Conservation (phyloP, 75 land plant species). For the Adiantum capillusveneris region DNA sequence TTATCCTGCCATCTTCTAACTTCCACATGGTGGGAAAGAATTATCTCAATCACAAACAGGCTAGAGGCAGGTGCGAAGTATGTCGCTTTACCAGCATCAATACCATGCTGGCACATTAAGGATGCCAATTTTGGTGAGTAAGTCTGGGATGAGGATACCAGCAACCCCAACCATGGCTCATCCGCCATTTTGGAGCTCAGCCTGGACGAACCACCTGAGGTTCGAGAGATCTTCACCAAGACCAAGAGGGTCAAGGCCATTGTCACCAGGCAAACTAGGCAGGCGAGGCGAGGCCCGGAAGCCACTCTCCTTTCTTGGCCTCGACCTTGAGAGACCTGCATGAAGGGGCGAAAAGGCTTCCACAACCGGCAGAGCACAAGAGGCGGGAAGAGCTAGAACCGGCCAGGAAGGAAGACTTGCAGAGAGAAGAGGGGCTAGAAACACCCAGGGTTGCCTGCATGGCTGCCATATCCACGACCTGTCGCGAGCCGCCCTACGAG, state of each 20-base stretch:
- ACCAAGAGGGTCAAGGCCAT: slow-evolving; percentile 91
- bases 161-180: slow-evolving; percentile 96
- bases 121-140: slow-evolving; percentile 61
- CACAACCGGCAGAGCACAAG: not conserved
- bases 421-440: not conserved
- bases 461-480: slow-evolving; percentile 2
- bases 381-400: not conserved
- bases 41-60: slow-evolving; percentile 91
- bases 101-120: slow-evolving; percentile 78
- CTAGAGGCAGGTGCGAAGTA: slow-evolving; percentile 94
- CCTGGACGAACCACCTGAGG: slow-evolving; percentile 84
- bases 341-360: slow-evolving; percentile 1
- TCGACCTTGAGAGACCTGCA: slow-evolving; percentile 26
- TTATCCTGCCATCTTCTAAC: slow-evolving; percentile 91
- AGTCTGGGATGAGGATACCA: slow-evolving; percentile 88
- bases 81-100: slow-evolving; percentile 78
- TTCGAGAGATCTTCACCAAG: slow-evolving; percentile 88
- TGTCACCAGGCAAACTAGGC: slow-evolving; percentile 83
- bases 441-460: not conserved
- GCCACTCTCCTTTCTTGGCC: slow-evolving; percentile 88
- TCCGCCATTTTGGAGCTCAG: slow-evolving; percentile 78
- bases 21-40: slow-evolving; percentile 90
- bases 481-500: too few species aligned
- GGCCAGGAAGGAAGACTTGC: slow-evolving; percentile 1
- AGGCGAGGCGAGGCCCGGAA: slow-evolving; percentile 81